Conservation (phyloP, 208 protist genomes). For the Acanthamoeba polyphaga region DNA sequence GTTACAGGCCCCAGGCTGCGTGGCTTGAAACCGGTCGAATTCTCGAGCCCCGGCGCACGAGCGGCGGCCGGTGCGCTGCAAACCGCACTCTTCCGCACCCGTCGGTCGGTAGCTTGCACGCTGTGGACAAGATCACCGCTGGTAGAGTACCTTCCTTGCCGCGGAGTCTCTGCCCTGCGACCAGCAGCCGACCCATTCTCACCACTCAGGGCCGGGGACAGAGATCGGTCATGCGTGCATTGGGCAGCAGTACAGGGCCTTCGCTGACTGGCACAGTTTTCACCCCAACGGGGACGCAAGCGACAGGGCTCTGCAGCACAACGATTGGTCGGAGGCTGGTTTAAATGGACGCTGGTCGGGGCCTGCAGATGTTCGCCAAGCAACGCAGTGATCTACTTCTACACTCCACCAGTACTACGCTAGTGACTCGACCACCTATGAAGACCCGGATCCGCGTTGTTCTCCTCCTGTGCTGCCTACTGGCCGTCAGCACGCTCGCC, state of each 20-base stretch:
- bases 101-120: no score
- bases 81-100: no score
- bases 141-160: no score
- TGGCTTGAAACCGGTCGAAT: neutral
- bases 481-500: neutral
- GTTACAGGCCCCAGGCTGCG: neutral
- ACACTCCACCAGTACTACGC: neutral
- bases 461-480: neutral
- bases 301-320: neutral
- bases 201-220: no score
- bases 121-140: no score
- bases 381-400: neutral
- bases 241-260: neutral
- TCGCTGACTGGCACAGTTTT: neutral
- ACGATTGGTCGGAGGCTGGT: neutral
- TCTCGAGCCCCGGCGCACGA: neutral
- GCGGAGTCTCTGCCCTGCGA: no score
- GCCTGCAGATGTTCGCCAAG: neutral
- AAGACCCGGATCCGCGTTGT: neutral
- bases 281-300: neutral
- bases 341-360: neutral
- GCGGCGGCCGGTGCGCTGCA: no score
- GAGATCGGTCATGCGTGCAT: no score
- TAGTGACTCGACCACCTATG: neutral
- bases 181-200: no score